Evolutionary conservation across 352 stramenopile species (phyloP), one percentile per base, ranked within the genome.

Genomic region (Globisporangium yorkense): DNA sequence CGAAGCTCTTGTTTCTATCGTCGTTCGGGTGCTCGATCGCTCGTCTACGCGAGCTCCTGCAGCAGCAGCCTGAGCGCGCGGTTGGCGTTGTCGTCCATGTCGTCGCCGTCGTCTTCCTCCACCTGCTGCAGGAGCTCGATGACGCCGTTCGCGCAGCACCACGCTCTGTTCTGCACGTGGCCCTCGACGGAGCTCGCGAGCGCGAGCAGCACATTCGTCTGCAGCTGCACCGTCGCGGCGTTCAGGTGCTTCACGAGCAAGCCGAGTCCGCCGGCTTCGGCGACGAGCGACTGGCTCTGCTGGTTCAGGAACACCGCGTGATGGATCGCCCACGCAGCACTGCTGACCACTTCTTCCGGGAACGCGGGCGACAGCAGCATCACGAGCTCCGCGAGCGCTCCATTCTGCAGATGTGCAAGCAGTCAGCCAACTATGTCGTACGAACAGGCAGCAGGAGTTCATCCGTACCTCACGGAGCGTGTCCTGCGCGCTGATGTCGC

Each of bases 321-420:
- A 59, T 91, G 74, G 56, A 91, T 79, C 56, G 78, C 81, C 81
- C 81, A 91, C 8, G 81, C 81, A 33, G 81, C 78, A n/a, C 77
- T 85, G 52, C 73, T 80, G 57, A 67, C 83, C 33, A 88, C 70
- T 24, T 91, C 81, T 57, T 88, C 78, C n/a, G 71, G 24, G 45
- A 84, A 91, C 37, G 68, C 68, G 0, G 78, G 73, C 29, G 81
- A 89, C 47, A 87, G 59, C 31, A 91, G 57, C 63, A 88, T 51
- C 47, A 89, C 76, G 20, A 91, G 69, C 49, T 75, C 69, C 0
- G 77, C 66, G 15, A 91, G 65, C 9, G 63, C 79, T 12, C 77
- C 81, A 48, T 63, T 84, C 54, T 74, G 37, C 20, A 29, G 2
- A 7, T 37, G 21, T 9, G 53, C 21, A 51, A 37, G 24, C 29